Base-by-base conservation (phyloP, 768 basidiomycete species). In the Boletus rubropictus region DNA sequence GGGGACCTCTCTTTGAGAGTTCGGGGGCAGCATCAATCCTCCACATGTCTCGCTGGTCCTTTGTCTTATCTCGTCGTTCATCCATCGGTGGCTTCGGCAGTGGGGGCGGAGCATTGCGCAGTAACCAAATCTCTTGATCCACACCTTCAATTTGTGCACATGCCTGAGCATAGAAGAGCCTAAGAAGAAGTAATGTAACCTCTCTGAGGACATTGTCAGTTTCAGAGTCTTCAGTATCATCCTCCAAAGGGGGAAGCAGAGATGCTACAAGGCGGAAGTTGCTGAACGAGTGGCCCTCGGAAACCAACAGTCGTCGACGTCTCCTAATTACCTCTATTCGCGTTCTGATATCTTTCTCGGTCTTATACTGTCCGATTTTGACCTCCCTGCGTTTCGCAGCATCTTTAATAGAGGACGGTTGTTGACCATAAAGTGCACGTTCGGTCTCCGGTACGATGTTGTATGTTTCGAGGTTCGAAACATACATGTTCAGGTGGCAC, bases 361-460 rank as follows among this genome's bases (percentile, higher is more conserved):
- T 78, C 65, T 84, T 82, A 65, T 81, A 97, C 61, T 94, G 93
- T 51, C 80, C 82, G 53, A 99, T 96, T 72, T 96, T 99, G 28
- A 84, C 64, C 54, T 95, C 92, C 55, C 96, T 71, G 46, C 86
- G 75, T 59, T 76, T 79, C 1, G 80, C 77, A 17, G 84, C 77
- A 63, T 97, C 86, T 9, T 58, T 65, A 40, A 82, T 65, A n/a
- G 70, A 56, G 8, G 72, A 71, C 9, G 75, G 53, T 43, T 72
- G 74, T 39, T 73, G 73, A 36, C 67, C 69, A 54, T 82, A 77
- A 10, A 90, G 60, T 11, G 64, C 66, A 38, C 76, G 76, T 55
- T 89, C 84, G 3, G 73, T 71, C 27, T 77, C 72, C 0, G 83
- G 74, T 8, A 90, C 68, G 38, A 92, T 72, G 28, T 77, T 75